Percentiles rank a stretch among this genome's conserved stretches.
phyloP scores from a whole-genome alignment of 805 yeast species.

The Cyberlindnera nakhonratchasimensis region DNA sequence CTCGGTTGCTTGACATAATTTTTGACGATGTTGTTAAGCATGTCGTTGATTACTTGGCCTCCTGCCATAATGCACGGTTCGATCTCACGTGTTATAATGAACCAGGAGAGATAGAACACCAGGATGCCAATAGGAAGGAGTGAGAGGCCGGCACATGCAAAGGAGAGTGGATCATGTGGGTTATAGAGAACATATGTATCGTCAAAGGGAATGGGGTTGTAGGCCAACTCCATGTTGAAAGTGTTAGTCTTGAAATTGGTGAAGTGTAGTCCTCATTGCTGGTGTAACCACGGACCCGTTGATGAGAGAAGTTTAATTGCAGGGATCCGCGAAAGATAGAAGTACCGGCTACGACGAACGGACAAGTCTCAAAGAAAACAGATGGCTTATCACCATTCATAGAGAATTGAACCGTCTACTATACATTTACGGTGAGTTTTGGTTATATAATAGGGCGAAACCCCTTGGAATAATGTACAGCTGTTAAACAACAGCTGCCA shows the following conservation, averaged over 20 bases:
- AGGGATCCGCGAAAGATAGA: too few relatives aligned
- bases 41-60: constrained; percentile 82
- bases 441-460: neutral
- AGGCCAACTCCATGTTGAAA: constrained; percentile 1
- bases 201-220: constrained; percentile 59
- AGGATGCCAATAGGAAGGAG: constrained; percentile 76
- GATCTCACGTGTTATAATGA: constrained; percentile 74
- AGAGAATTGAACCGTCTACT: neutral
- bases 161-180: constrained; percentile 57
- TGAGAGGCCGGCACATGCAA: constrained; percentile 66
- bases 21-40: constrained; percentile 66
- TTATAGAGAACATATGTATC: constrained; percentile 82
- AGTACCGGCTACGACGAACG: too few relatives aligned
- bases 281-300: neutral
- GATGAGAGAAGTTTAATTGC: neutral
- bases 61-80: constrained; percentile 80
- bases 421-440: neutral
- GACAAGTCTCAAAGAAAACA: too few relatives aligned
- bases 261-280: neutral
- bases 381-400: too few relatives aligned
- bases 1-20: constrained; percentile 64
- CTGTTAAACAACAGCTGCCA: too few relatives aligned
- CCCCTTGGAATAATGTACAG: too few relatives aligned
- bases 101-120: constrained; percentile 80
- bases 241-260: neutral